Evolutionary conservation across 106 monocot genomes (phyloP).

Genomic region (Dioscorea zingiberensis): DNA sequence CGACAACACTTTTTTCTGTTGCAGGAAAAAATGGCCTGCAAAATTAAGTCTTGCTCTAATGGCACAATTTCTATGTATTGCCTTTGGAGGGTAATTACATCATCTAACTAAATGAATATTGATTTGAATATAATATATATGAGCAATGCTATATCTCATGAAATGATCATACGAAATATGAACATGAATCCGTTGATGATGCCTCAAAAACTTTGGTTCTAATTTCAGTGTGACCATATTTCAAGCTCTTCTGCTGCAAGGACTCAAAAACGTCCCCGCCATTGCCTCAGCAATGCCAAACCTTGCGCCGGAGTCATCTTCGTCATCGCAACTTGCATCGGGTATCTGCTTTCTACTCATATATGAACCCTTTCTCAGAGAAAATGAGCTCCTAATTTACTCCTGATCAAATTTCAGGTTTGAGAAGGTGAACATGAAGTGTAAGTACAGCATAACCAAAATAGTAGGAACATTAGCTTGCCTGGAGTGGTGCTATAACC

Average conservation of each 20-base stretch:
- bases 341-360: slow-evolving; percentile 19
- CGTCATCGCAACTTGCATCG: slow-evolving; percentile 43
- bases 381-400: no score
- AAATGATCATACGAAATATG: no score
- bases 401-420: slow-evolving; percentile 31
- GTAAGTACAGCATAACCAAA: slow-evolving; percentile 12
- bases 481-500: slow-evolving; percentile 11
- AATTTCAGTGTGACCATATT: slow-evolving; percentile 44
- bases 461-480: slow-evolving; percentile 23
- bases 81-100: slow-evolving; percentile 65
- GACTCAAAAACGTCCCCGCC: slow-evolving; percentile 60
- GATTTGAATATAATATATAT: no score
- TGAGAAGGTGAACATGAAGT: slow-evolving; percentile 51
- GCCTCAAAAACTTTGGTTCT: no score
- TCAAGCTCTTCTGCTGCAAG: slow-evolving; percentile 46
- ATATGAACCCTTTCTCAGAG: not conserved
- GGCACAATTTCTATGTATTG: slow-evolving; percentile 37
- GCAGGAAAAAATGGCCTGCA: slow-evolving; percentile 59
- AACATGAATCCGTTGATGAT: no score
- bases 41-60: slow-evolving; percentile 28
- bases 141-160: no score
- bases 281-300: slow-evolving; percentile 74
- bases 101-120: no score
- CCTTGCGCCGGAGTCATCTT: slow-evolving; percentile 66
- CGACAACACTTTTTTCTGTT: not conserved